Evolutionary conservation across 257 asterid species (phyloP).

Genomic region (Forsythia suspensa): DNA sequence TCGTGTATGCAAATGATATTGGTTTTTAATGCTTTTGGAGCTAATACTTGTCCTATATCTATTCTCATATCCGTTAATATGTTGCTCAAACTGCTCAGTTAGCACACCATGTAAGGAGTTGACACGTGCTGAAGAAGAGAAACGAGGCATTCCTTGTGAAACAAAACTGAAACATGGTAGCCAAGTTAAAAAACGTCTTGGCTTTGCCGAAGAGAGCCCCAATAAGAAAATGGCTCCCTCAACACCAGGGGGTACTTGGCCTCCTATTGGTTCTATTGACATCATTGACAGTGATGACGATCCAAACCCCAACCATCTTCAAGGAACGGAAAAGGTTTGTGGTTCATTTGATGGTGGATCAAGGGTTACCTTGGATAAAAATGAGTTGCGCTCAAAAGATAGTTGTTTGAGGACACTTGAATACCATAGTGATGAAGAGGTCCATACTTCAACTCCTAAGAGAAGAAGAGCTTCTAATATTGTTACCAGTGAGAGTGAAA

Average conservation of each 20-base stretch:
- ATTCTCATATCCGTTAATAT: slow-evolving; percentile 11
- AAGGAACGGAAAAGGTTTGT: slow-evolving; percentile 9
- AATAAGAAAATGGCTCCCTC: slow-evolving; percentile 40
- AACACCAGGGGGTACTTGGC: slow-evolving; percentile 35
- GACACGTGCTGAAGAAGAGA: slow-evolving; percentile 21
- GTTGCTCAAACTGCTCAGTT: slow-evolving; percentile 27
- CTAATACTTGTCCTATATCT: neutral
- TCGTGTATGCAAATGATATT: neutral
- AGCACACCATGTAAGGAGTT: slow-evolving; percentile 18
- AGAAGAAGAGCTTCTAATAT: slow-evolving; percentile 38
- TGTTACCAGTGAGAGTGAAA: slow-evolving; percentile 52
- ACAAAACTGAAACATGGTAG: slow-evolving; percentile 16
- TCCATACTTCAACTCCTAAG: slow-evolving; percentile 26
- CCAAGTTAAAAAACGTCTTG: slow-evolving; percentile 35
- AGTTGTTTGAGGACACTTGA: slow-evolving; percentile 8
- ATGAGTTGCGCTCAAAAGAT: slow-evolving; percentile 19
- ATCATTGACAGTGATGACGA: slow-evolving; percentile 51
- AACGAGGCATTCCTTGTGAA: slow-evolving; percentile 17
- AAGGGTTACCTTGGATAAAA: slow-evolving; percentile 13
- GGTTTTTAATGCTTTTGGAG: neutral
- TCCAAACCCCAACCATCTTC: slow-evolving; percentile 9
- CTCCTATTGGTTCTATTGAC: slow-evolving; percentile 31
- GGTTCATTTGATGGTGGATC: slow-evolving; percentile 25
- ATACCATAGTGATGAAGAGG: slow-evolving; percentile 31
- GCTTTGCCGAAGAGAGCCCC: slow-evolving; percentile 30